Evolutionary conservation across 2,329 filamentous ascomycete genomes (phyloP), one percentile per base, ranked within the genome.

Genomic region (Fusarium foetens): DNA sequence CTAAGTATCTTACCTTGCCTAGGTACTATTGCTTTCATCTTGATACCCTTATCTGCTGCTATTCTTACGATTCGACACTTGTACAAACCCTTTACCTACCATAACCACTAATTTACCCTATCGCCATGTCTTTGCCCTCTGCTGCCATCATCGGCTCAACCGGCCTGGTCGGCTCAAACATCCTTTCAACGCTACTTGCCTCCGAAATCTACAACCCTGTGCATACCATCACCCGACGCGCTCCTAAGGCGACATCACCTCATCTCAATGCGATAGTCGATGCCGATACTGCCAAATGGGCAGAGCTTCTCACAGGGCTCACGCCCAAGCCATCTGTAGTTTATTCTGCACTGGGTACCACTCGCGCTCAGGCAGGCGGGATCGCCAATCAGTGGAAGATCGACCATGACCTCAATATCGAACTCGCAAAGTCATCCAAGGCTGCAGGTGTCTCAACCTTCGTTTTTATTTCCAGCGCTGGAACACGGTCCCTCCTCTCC

Each of bases 351-450:
- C 87, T 98, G 2, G 95, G 92, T 64, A 97, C 94, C 5, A 98
- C 95, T 1, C 89, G 90, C 53, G 92, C 85, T 0, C 86, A 87
- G 17, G 94, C 94, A 1, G 95, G 95, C 68, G 86, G 92, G 63
- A 83, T 97, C 72, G 91, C 90, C 33, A 90, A 91, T 69, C 95
- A 98, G 83, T 92, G 94, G 84, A 93, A 93, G 79, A 93, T 98
- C 72, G 95, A 98, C 83, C 89, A 94, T 79, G 94, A 96, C 78
- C 86, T 97, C 48, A 97, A 97, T 81, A 81, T 97, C 53, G 91
- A 92, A 72, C 86, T 97, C 29, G 94, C 93, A 7, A 87, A 88
- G 68, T 90, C 92, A 0, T 94, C 95, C 46, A 93, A 92, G 78
- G 87, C 87, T 8, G 89, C 91, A 2, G 94, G 94, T 39, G 88